Evolutionary conservation across 768 basidiomycete species (phyloP), one percentile per base, ranked within the genome.

Genomic region (Panaeolus papilionaceus): DNA sequence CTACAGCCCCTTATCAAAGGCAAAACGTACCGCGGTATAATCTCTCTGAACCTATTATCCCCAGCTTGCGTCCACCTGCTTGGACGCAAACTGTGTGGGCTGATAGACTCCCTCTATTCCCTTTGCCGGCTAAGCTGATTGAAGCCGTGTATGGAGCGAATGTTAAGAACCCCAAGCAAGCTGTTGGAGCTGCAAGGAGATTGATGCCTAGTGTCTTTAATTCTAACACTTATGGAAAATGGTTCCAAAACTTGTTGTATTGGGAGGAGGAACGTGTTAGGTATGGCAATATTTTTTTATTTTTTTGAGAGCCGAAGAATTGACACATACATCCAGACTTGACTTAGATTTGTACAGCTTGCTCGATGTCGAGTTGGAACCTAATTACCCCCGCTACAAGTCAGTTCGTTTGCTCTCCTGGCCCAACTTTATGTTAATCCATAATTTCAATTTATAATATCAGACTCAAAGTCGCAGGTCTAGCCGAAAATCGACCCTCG

Each of bases 401-500:
- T 85, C 68, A 67, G 82, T 71, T 2, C 6, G 9, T 37, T 38
- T 67, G 18, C 14, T 67, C 38, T 20, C 12, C 23, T 39, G 40
- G 20, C 6, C 64, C 42, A 0, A 58, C 3, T 7, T 8, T n/a
- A 37, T 47, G 12, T 18, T 61, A 64, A 62, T 54, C 37, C 39
- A 26, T 18, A 6, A 9, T 1, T 42, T 18, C 3, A 37, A 33
- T 11, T n/a, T 1, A 12, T 16, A 1, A 47, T 12, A 14, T 6
- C 44, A 89, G 87, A 28, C 75, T 89, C 5, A 66, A 76, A 38
- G 87, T 90, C 9, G 80, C 85, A 38, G 88, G 88, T 5, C 77
- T 89, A 1, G 86, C 85, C 2, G 87, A 89, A 75, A 85, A 85
- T 62, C 80, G 88, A 3, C 88, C 88, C 0, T 86, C 85, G 23